These are phyloP conservation scores for Chlorella sp. DNA, from an alignment of 139 green algal genomes.

Conservation along the genomic window DNA sequence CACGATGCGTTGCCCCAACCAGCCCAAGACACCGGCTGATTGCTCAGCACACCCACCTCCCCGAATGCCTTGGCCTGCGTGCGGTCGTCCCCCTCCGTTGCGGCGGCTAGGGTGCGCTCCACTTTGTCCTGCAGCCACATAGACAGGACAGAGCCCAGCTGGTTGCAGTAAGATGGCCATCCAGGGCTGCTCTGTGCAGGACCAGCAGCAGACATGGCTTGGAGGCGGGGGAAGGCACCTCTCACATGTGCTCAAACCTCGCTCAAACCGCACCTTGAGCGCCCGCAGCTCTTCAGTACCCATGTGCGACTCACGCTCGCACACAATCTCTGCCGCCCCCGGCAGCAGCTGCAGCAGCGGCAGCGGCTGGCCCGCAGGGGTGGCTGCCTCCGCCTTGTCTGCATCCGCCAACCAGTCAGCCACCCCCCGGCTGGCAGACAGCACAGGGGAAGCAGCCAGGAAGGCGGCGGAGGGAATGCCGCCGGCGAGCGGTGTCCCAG, in stretches of 20 bases:
- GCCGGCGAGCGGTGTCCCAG: background rate
- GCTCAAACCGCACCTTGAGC: conserved; percentile 22
- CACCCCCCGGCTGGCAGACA: conserved; percentile 18
- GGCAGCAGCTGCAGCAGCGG: conserved; percentile 28
- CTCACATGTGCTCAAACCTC: too few species aligned
- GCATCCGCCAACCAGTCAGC: conserved; percentile 20
- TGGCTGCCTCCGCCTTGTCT: background rate
- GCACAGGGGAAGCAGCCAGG: conserved; percentile 17
- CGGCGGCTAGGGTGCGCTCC: background rate
- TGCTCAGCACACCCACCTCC: conserved; percentile 2
- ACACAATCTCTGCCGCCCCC: background rate
- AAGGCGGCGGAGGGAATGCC: background rate
- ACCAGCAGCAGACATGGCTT: too few species aligned
- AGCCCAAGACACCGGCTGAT: too few species aligned
- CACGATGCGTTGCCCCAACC: background rate
- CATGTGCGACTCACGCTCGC: conserved; percentile 17
- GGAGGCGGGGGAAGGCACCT: too few species aligned
- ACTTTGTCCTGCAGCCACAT: background rate
- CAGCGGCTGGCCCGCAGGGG: conserved; percentile 12
- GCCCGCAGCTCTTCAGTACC: background rate
- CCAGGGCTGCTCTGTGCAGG: too few species aligned
- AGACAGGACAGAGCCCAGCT: too few species aligned
- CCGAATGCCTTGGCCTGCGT: conserved; percentile 6
- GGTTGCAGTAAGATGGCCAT: too few species aligned
- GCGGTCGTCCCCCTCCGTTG: background rate